A percentile compares a stretch with the other conserved stretches of the same genome.
These are phyloP conservation scores for Malassezia psittaci DNA, from an alignment of 1,284 basidiomycete species.

Conservation along the genomic window DNA sequence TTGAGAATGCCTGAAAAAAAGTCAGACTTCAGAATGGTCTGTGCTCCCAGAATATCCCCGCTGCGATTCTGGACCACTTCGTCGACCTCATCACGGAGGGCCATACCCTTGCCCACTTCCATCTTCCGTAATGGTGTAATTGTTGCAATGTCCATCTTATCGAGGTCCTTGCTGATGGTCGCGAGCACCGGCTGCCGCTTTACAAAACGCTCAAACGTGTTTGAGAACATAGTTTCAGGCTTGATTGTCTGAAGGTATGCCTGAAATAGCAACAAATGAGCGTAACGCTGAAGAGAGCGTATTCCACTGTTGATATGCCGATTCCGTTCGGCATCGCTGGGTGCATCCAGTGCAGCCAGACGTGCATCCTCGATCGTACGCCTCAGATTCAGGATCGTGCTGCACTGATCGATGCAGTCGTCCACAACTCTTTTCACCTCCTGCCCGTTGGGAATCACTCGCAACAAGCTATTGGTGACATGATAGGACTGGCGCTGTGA, in stretches of 20 bases:
- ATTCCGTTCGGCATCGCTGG: constrained; percentile 65
- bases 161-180: constrained; percentile 85
- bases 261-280: constrained; percentile 84
- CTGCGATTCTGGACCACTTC: constrained; percentile 64
- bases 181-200: constrained; percentile 62
- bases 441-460: constrained; percentile 82
- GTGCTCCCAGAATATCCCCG: constrained; percentile 78
- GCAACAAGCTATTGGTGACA: constrained; percentile 65
- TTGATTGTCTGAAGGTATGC: constrained; percentile 78
- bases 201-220: constrained; percentile 40
- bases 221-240: constrained; percentile 54
- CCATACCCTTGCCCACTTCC: constrained; percentile 58
- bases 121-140: constrained; percentile 67
- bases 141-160: constrained; percentile 65
- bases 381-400: constrained; percentile 65
- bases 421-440: constrained; percentile 79
- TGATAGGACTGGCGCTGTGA: constrained; percentile 49
- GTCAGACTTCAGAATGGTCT: constrained; percentile 92
- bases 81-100: constrained; percentile 52
- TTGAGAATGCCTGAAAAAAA: constrained; percentile 59
- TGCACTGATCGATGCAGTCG: constrained; percentile 76
- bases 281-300: constrained; percentile 55
- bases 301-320: constrained; percentile 48
- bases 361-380: constrained; percentile 79
- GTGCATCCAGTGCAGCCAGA: constrained; percentile 62